A percentile compares a stretch with the other conserved stretches of the same genome.
phyloP scores from a whole-genome alignment of 2,329 filamentous ascomycete genomes.

The Raffaelea deltoideospora region DNA sequence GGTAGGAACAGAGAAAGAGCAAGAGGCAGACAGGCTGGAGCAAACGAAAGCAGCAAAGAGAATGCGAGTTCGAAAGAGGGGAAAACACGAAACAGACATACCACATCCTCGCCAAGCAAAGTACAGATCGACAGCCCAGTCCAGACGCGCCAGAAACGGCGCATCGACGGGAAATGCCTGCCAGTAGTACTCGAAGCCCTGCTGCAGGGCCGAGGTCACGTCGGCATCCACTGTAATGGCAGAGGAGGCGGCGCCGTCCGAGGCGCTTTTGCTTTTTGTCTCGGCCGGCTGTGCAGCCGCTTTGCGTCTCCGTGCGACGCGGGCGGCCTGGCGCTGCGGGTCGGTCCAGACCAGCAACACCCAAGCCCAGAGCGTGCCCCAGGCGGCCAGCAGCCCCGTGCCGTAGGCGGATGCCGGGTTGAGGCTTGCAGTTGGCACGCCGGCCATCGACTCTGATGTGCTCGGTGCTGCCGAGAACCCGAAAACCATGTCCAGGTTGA shows the following conservation, averaged over 20 bases:
- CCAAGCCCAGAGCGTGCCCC: slow-evolving; percentile 33
- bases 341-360: slow-evolving; percentile 36
- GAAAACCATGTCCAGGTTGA: slow-evolving; percentile 30
- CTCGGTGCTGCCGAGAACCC: no score
- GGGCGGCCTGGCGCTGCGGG: slow-evolving; percentile 41
- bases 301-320: slow-evolving; percentile 27
- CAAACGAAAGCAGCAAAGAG: no score
- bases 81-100: slow-evolving; percentile 12
- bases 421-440: slow-evolving; percentile 24
- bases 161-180: slow-evolving; percentile 38
- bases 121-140: slow-evolving; percentile 41
- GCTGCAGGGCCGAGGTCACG: slow-evolving; percentile 13
- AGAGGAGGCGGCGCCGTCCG: not conserved
- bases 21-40: not conserved
- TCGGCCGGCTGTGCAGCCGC: not conserved
- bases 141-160: slow-evolving; percentile 31
- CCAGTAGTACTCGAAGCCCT: slow-evolving; percentile 39
- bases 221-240: slow-evolving; percentile 10
- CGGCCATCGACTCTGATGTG: no score
- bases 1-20: not conserved
- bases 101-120: slow-evolving; percentile 39
- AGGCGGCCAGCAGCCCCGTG: slow-evolving; percentile 32
- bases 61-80: no score
- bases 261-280: not conserved
- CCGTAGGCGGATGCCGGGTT: slow-evolving; percentile 36